phyloP scores from a whole-genome alignment of 1,284 basidiomycete species.

The Ceratobasidium sp. region DNA sequence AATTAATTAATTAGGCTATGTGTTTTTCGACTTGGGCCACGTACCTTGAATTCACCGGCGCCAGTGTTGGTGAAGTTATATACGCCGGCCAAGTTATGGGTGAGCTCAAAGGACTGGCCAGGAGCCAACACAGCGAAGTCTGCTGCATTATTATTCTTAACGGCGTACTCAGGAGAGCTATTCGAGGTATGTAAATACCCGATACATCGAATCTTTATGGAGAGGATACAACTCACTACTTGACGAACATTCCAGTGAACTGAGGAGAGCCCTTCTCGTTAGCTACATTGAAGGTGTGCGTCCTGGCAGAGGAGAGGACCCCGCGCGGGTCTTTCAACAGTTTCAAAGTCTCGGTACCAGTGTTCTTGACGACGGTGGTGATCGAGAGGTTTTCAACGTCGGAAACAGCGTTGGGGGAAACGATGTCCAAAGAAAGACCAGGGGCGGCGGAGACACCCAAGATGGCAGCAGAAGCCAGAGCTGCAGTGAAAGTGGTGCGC shows the following conservation, averaged over 20 bases:
- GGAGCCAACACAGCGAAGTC: constrained; percentile 40
- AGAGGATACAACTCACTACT: constrained; percentile 25
- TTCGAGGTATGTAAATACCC: not conserved
- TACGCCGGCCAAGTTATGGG: constrained; percentile 41
- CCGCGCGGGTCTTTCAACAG: constrained; percentile 64
- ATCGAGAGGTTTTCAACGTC: constrained; percentile 62
- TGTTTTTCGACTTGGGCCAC: not conserved
- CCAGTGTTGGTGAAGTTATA: constrained; percentile 45
- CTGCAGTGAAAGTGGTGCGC: constrained; percentile 33
- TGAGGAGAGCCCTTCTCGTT: constrained; percentile 56
- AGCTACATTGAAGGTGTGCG: constrained; percentile 62
- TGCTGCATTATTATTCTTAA: constrained; percentile 42
- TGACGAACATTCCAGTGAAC: constrained; percentile 43
- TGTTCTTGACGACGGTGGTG: constrained; percentile 62
- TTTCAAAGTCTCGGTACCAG: constrained; percentile 64
- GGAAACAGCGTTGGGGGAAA: constrained; percentile 58
- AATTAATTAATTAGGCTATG: not conserved
- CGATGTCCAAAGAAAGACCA: constrained; percentile 18
- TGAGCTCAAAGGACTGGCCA: constrained; percentile 40
- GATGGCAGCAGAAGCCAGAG: constrained; percentile 15
- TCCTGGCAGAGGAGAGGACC: constrained; percentile 60
- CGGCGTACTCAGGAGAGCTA: constrained; percentile 39
- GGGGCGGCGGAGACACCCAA: constrained; percentile 40
- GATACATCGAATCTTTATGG: not conserved
- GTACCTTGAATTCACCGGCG: constrained; percentile 44